A percentile compares a stretch with the other conserved stretches of the same genome.
These are phyloP conservation scores for Atkinsonella hypoxylon DNA, from an alignment of 2,329 filamentous ascomycete species.

Conservation along the genomic window DNA sequence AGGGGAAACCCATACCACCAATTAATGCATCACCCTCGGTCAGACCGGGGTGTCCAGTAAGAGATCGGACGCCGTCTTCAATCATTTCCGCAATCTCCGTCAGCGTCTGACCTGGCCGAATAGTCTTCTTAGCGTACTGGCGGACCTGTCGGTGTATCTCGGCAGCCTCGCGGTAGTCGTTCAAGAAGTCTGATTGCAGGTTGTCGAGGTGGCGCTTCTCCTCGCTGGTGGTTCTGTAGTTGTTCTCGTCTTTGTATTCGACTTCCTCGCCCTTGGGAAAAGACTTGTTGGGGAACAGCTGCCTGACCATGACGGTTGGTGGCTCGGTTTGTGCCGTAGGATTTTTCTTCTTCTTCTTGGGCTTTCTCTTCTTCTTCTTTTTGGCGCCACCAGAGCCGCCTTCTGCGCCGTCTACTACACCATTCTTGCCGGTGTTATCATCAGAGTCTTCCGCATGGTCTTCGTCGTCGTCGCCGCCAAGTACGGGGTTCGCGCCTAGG, in stretches of 20 bases:
- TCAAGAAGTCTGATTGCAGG: conserved; percentile 67
- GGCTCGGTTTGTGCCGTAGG: conserved; percentile 62
- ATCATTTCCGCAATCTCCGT: conserved; percentile 82
- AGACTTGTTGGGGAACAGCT: conserved; percentile 58
- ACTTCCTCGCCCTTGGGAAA: conserved; percentile 70
- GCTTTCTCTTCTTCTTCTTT: conserved; percentile 63
- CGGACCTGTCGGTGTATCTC: conserved; percentile 83
- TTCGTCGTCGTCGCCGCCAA: conserved; percentile 27
- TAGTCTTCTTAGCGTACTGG: conserved; percentile 67
- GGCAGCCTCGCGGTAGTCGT: conserved; percentile 73
- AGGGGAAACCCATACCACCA: conserved; percentile 79
- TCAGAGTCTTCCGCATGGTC: conserved; percentile 38
- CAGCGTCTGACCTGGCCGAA: conserved; percentile 69
- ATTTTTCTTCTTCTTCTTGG: conserved; percentile 72
- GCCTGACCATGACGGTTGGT: conserved; percentile 58
- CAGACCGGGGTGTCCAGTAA: conserved; percentile 66
- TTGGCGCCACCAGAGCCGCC: conserved; percentile 25
- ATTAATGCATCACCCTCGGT: conserved; percentile 67
- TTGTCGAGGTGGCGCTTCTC: conserved; percentile 77
- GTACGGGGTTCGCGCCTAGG: conserved; percentile 27
- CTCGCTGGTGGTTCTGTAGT: conserved; percentile 66
- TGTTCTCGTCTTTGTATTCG: conserved; percentile 67
- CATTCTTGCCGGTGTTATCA: conserved; percentile 38
- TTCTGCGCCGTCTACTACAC: conserved; percentile 19
- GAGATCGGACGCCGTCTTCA: conserved; percentile 65